Conservation (phyloP, 805 yeast species). For the Candida sanyiensis region DNA sequence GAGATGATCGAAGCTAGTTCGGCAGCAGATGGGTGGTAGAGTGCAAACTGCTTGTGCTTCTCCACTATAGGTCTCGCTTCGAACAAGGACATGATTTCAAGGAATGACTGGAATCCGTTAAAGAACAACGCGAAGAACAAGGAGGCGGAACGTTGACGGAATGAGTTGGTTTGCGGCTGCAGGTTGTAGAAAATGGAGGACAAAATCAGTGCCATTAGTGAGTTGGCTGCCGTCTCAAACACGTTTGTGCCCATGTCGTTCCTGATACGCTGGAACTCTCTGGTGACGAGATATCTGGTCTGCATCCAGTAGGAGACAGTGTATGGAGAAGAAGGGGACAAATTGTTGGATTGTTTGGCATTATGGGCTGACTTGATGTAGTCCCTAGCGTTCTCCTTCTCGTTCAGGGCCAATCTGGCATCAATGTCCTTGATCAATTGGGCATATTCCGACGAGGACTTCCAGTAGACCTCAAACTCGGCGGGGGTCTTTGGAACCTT, state of each 20-base stretch:
- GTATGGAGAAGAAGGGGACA: conserved; percentile 41
- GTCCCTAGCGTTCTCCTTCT: conserved; percentile 19
- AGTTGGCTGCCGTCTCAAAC: conserved; percentile 38
- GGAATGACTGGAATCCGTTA: conserved; percentile 50
- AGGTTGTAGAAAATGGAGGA: conserved; percentile 53
- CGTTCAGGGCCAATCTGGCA: conserved; percentile 9
- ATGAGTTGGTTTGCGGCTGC: conserved; percentile 35
- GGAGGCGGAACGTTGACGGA: conserved; percentile 51
- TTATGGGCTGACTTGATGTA: conserved; percentile 35
- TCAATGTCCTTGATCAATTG: conserved; percentile 37
- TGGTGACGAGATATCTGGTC: conserved; percentile 35
- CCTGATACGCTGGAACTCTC: conserved; percentile 43
- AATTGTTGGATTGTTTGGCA: conserved; percentile 43
- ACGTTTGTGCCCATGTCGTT: conserved; percentile 43
- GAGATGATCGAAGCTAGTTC: conserved; percentile 57
- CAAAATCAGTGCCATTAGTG: conserved; percentile 45
- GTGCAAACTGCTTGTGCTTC: conserved; percentile 66
- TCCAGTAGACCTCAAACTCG: conserved; percentile 60
- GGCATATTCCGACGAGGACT: conserved; percentile 39
- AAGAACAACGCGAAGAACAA: conserved; percentile 59
- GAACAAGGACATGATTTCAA: conserved; percentile 49
- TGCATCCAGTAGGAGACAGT: conserved; percentile 46
- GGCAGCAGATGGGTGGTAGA: conserved; percentile 71
- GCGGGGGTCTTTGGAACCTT: conserved; percentile 55
- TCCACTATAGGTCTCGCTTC: conserved; percentile 55